phyloP scores from a whole-genome alignment of 768 basidiomycete genomes.

The Boletus reticuloceps region DNA sequence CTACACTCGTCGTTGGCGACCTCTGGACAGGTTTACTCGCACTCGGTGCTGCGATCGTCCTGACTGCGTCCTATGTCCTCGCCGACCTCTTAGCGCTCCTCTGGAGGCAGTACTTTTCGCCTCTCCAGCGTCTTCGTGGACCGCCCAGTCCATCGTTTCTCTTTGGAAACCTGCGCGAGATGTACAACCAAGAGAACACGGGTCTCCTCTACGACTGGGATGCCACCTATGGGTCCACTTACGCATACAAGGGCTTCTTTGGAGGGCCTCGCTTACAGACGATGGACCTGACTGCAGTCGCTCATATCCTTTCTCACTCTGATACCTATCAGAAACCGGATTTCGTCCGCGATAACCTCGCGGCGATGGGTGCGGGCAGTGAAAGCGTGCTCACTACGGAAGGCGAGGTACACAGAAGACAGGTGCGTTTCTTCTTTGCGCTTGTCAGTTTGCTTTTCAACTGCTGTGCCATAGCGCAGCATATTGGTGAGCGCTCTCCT shows the following conservation, averaged over 20 bases:
- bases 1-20: background rate
- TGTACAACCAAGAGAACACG: slow-evolving; percentile 60
- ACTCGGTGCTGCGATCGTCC: slow-evolving; percentile 12
- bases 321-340: slow-evolving; percentile 64
- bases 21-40: background rate
- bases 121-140: slow-evolving; percentile 45
- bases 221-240: slow-evolving; percentile 44
- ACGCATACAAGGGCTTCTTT: slow-evolving; percentile 52
- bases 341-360: slow-evolving; percentile 49
- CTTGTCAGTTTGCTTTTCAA: background rate
- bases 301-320: slow-evolving; percentile 54
- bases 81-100: slow-evolving; percentile 41
- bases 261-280: slow-evolving; percentile 55
- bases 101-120: slow-evolving; percentile 44
- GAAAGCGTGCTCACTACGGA: slow-evolving; percentile 52
- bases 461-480: slow-evolving; percentile 38
- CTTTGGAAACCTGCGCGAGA: slow-evolving; percentile 50
- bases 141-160: slow-evolving; percentile 48
- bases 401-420: slow-evolving; percentile 54
- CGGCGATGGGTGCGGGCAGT: slow-evolving; percentile 48
- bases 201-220: slow-evolving; percentile 47
- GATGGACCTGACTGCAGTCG: slow-evolving; percentile 54
- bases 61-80: slow-evolving; percentile 26
- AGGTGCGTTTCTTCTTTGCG: slow-evolving; percentile 31
- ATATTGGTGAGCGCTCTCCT: slow-evolving; percentile 39